These are phyloP conservation scores for Zopfochytrium polystomum DNA, from an alignment of 371 early-diverging fungal species.

Conservation along the genomic window DNA sequence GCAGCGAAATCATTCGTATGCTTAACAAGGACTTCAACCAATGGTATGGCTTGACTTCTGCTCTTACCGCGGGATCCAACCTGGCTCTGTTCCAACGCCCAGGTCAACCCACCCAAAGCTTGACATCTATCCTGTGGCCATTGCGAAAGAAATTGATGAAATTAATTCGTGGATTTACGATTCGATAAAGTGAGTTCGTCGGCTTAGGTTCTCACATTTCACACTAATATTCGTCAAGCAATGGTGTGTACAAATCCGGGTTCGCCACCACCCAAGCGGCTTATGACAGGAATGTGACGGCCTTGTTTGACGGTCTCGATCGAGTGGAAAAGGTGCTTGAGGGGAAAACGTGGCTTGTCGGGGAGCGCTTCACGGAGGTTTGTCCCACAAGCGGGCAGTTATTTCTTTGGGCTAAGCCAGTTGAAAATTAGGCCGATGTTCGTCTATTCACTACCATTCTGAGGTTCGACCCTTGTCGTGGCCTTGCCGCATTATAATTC, in stretches of 20 bases:
- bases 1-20: conserved; percentile 92
- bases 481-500: conserved; percentile 8
- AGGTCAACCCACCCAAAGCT: conserved; percentile 39
- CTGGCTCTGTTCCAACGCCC: conserved; percentile 32
- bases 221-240: conserved; percentile 14
- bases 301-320: conserved; percentile 77
- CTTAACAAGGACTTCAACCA: conserved; percentile 85
- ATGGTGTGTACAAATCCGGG: conserved; percentile 64
- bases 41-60: conserved; percentile 23
- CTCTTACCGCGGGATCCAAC: neutral
- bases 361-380: conserved; percentile 80
- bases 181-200: conserved; percentile 39
- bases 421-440: conserved; percentile 56
- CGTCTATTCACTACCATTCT: conserved; percentile 90
- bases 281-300: conserved; percentile 66
- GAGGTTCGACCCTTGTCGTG: conserved; percentile 47
- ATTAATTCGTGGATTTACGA: conserved; percentile 89
- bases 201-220: neutral
- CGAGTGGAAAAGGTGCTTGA: conserved; percentile 77
- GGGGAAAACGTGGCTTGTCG: conserved; percentile 67
- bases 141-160: conserved; percentile 74
- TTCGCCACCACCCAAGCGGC: conserved; percentile 84
- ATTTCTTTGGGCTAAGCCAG: neutral
- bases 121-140: conserved; percentile 76
- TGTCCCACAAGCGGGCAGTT: conserved; percentile 4